These are phyloP conservation scores for Acrodontium crateriforme DNA, from an alignment of 2,329 filamentous ascomycete species.

Conservation along the genomic window DNA sequence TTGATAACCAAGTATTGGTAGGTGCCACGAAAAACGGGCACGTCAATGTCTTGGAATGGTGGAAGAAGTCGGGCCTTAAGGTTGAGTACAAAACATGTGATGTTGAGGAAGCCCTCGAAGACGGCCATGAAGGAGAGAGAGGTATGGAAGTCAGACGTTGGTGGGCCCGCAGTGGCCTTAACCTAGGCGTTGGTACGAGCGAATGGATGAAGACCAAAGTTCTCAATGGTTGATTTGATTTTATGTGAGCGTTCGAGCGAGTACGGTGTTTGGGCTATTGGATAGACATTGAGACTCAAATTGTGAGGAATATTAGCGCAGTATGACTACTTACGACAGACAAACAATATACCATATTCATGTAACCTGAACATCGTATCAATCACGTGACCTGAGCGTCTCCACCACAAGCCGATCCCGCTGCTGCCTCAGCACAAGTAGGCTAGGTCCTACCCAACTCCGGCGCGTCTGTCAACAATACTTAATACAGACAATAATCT, in stretches of 20 bases:
- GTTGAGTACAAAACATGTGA: constrained; percentile 93
- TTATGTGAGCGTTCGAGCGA: constrained; percentile 1
- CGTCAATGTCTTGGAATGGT: constrained; percentile 79
- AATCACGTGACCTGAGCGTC: no score
- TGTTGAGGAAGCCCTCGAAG: constrained; percentile 87
- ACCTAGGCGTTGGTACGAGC: constrained; percentile 66
- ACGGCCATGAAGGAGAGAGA: constrained; percentile 55
- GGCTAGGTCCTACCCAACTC: no score
- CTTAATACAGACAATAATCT: no score
- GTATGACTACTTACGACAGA: no score
- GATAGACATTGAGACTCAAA: background rate
- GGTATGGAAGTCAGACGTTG: constrained; percentile 63
- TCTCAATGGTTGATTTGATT: constrained; percentile 26
- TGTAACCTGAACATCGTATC: no score
- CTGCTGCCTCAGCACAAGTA: no score
- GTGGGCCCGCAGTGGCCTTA: constrained; percentile 79
- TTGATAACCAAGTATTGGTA: constrained; percentile 71
- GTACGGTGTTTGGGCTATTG: background rate
- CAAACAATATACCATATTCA: no score
- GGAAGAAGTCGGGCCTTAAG: constrained; percentile 60
- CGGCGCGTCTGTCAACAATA: no score
- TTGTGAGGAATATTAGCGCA: no score
- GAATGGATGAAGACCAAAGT: constrained; percentile 81
- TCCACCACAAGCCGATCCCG: no score
- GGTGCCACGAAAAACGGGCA: constrained; percentile 80